These are phyloP conservation scores for Crinitomyces ghanaensis DNA, from an alignment of 805 yeast species.

Conservation along the genomic window DNA sequence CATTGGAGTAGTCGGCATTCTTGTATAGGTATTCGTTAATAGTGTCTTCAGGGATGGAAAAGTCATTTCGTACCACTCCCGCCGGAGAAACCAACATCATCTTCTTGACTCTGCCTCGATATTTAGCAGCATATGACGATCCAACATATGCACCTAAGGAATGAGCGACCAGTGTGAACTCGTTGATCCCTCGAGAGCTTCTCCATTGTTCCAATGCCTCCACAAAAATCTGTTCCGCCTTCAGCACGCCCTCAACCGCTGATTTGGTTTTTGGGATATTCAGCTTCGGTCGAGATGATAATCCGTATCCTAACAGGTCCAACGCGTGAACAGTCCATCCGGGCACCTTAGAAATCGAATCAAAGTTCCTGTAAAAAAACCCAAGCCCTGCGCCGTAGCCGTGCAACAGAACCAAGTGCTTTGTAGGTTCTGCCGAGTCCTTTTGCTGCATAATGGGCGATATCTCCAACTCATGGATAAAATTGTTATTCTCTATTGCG, in stretches of 20 bases:
- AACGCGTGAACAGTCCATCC: slow-evolving; percentile 74
- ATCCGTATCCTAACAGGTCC: slow-evolving; percentile 83
- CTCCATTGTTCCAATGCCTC: slow-evolving; percentile 60
- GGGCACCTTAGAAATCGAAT: slow-evolving; percentile 29
- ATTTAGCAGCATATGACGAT: slow-evolving; percentile 49
- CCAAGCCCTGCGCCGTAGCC: slow-evolving; percentile 93
- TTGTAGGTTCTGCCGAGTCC: slow-evolving; percentile 10
- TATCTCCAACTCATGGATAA: slow-evolving; percentile 68
- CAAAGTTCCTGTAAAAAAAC: slow-evolving; percentile 62
- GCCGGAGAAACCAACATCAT: slow-evolving; percentile 83
- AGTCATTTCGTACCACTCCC: slow-evolving; percentile 48
- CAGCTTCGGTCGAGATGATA: slow-evolving; percentile 70
- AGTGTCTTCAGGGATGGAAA: slow-evolving; percentile 21
- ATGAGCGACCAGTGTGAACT: slow-evolving; percentile 62
- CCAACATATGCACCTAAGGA: slow-evolving; percentile 88
- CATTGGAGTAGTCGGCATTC: no score
- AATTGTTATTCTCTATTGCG: slow-evolving; percentile 37
- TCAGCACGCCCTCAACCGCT: slow-evolving; percentile 30
- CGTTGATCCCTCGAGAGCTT: slow-evolving; percentile 33
- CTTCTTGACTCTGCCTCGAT: slow-evolving; percentile 51
- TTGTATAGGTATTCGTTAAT: no score
- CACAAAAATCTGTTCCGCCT: slow-evolving; percentile 51
- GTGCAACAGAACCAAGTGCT: slow-evolving; percentile 66
- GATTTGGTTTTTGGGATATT: slow-evolving; percentile 18
- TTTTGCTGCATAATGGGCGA: slow-evolving; percentile 11